Evolutionary conservation across 1,284 basidiomycete genomes (phyloP), one percentile per base, ranked within the genome.

Genomic region (Cryptococcus maquisensis): DNA sequence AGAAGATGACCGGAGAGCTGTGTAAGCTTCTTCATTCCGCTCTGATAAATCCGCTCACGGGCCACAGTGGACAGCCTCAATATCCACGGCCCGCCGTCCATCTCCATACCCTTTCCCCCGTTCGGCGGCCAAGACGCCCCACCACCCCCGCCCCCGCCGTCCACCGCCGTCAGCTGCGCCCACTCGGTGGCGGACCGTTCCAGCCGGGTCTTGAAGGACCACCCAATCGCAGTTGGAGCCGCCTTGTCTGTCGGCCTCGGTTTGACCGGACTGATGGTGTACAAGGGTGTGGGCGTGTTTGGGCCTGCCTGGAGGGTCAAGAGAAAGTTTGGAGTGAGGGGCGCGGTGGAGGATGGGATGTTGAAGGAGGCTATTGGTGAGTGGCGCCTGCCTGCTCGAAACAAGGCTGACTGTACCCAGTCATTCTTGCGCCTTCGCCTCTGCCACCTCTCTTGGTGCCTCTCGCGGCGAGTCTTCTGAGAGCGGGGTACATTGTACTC

Each of bases 401-500:
- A 47, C 35, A 47, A 21, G 20, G 41, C 16, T 28, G n/a, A 50
- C 23, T 20, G 8, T 10, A 3, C 40, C 38, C 8, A 71, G 72
- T 76, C 36, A 64, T 76, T 23, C 67, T 76, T 26, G 59, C 66
- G 4, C 74, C 74, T 0, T 69, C 72, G 8, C 69, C 71, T 3
- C 63, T 67, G 48, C 73, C 74, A 0, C 65, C 66, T 0, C 46
- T 76, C 20, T 64, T 76, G 1, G 61, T 68, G 15, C 68, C 72
- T 10, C 63, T 76, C 18, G 62, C 71, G 0, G 66, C 71, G 35
- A 68, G 65, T 9, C 59, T 76, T 1, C 66, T 75, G 47, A 67
- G 68, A 59, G 67, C 71, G 1, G 71, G 71, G n/a, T 76, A 76
- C 50, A 66, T 75, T 49, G 74, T 76, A 10, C 56, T 76, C n/a